Percentiles rank a stretch among this genome's conserved stretches.
Evolutionary conservation across 2,329 filamentous ascomycete species (phyloP).

Genomic region (Cladosporium sphaerospermum): DNA sequence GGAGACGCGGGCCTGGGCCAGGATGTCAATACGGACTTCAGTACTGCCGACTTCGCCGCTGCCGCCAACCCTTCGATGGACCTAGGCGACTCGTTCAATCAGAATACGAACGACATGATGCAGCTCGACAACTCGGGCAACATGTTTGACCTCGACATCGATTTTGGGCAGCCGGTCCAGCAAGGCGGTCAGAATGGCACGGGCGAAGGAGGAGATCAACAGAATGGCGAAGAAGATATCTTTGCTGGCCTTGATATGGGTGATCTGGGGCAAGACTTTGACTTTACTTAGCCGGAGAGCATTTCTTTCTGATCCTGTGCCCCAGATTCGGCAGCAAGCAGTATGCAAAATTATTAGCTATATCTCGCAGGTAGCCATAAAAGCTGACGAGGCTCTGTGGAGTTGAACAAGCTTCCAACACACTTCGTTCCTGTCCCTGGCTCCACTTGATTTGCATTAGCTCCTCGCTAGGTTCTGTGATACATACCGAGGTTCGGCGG

Average conservation of each 20-base stretch:
- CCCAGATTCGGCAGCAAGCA: too few species aligned
- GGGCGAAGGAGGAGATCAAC: slow-evolving; percentile 22
- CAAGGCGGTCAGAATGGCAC: slow-evolving; percentile 17
- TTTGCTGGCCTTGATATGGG: slow-evolving; percentile 38
- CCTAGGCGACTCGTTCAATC: slow-evolving; percentile 15
- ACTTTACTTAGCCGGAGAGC: slow-evolving; percentile 18
- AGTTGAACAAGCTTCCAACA: too few species aligned
- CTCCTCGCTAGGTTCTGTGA: too few species aligned
- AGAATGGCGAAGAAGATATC: slow-evolving; percentile 34
- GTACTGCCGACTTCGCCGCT: slow-evolving; percentile 15
- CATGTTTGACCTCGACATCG: slow-evolving; percentile 27
- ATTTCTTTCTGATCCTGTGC: background rate
- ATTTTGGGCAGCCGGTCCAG: slow-evolving; percentile 16
- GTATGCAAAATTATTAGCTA: too few species aligned
- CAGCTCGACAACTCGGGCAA: slow-evolving; percentile 14
- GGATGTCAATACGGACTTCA: slow-evolving; percentile 14
- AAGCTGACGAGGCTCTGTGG: too few species aligned
- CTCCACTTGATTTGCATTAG: too few species aligned
- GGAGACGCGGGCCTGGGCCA: slow-evolving; percentile 6
- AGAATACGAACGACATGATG: slow-evolving; percentile 21
- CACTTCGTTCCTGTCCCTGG: too few species aligned
- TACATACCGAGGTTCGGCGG: too few species aligned
- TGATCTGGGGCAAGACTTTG: slow-evolving; percentile 27
- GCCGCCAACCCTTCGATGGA: slow-evolving; percentile 19
- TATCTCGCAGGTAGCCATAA: too few species aligned